Conservation (phyloP, 1,284 basidiomycete genomes). For the Marasmius sp. region DNA sequence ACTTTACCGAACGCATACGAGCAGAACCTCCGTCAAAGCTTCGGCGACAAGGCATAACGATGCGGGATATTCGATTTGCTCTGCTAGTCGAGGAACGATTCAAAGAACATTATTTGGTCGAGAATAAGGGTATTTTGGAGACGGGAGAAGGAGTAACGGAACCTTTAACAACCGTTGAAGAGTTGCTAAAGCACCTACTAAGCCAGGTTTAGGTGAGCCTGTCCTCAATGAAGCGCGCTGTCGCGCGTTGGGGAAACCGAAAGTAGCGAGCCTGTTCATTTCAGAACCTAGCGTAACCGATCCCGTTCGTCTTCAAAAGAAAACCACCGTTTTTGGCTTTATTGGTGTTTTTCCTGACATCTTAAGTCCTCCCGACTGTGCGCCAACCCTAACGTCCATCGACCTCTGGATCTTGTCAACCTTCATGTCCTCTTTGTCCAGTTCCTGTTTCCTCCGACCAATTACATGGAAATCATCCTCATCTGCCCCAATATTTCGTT, state of each 20-base stretch:
- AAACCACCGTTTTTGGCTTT: conserved; percentile 54
- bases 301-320: conserved; percentile 40
- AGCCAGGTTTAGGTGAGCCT: background rate
- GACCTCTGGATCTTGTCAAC: conserved; percentile 43
- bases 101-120: background rate
- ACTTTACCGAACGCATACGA: background rate
- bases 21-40: background rate
- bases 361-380: conserved; percentile 44
- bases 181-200: background rate
- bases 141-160: too few relatives aligned
- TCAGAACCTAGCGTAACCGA: background rate
- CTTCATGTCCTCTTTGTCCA: conserved; percentile 59
- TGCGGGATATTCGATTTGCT: conserved; percentile 3
- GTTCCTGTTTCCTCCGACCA: conserved; percentile 59
- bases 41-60: conserved; percentile 1
- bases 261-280: too few relatives aligned
- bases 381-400: conserved; percentile 44
- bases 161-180: background rate
- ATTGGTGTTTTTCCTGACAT: conserved; percentile 35
- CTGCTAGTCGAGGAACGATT: background rate
- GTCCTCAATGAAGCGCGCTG: too few relatives aligned
- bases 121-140: background rate
- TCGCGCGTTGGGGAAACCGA: too few relatives aligned
- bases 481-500: conserved; percentile 71
- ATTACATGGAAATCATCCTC: conserved; percentile 92